These are phyloP conservation scores for Trichomonascus vanleenenianus DNA, from an alignment of 805 yeast genomes.

Conservation along the genomic window DNA sequence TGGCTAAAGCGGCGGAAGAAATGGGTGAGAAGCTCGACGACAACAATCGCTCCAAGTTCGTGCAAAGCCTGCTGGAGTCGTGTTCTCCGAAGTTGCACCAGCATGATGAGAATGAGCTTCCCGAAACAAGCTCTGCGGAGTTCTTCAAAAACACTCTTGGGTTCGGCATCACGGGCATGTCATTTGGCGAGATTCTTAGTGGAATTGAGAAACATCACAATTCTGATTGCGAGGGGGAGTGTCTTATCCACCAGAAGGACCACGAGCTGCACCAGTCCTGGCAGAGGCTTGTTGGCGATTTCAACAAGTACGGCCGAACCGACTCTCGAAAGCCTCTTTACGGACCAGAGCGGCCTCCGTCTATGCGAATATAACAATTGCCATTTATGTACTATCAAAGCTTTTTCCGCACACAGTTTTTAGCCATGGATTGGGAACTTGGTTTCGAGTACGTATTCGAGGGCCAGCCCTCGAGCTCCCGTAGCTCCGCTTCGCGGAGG, in stretches of 20 bases:
- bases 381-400: too few species aligned
- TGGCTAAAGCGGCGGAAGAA: too few species aligned
- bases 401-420: too few species aligned
- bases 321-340: neutral
- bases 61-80: too few species aligned
- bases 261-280: conserved; percentile 1
- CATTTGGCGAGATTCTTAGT: conserved; percentile 2
- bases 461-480: too few species aligned
- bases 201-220: neutral
- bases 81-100: too few species aligned
- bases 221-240: neutral
- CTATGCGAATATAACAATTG: neutral
- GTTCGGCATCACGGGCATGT: conserved; percentile 10
- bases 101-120: too few species aligned
- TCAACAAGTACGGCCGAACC: neutral
- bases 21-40: too few species aligned
- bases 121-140: conserved; percentile 1
- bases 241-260: conserved; percentile 7
- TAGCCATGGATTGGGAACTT: too few species aligned
- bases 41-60: too few species aligned
- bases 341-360: conserved; percentile 2
- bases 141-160: conserved; percentile 9
- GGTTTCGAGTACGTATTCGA: too few species aligned
- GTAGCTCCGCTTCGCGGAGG: too few species aligned
- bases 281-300: neutral